Conservation (phyloP, 495 filamentous ascomycete species). For the Emericellopsis terricola region DNA sequence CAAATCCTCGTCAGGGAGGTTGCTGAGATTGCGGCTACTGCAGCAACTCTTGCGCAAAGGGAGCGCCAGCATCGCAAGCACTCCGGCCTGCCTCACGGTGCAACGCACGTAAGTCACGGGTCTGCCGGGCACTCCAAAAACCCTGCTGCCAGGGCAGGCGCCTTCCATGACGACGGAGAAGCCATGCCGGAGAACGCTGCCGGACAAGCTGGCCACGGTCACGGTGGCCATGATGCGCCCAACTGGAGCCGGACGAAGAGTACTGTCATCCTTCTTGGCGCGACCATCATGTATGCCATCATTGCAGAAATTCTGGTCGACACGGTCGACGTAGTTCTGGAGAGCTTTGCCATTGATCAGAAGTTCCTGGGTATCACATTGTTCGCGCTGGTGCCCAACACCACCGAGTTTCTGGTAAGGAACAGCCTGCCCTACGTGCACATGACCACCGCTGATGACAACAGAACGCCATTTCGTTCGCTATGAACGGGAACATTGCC, state of each 20-base stretch:
- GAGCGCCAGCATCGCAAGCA: conserved; percentile 22
- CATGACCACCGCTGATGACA: neutral
- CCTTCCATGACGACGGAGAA: conserved; percentile 23
- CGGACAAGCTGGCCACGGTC: conserved; percentile 6
- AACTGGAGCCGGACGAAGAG: conserved; percentile 93
- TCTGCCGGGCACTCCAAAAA: too few species aligned
- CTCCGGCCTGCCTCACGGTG: conserved; percentile 5
- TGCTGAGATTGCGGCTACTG: conserved; percentile 82
- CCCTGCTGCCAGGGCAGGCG: conserved; percentile 18
- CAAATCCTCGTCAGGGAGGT: conserved; percentile 62
- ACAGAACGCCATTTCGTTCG: conserved; percentile 96
- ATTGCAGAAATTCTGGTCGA: conserved; percentile 95
- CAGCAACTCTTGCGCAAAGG: conserved; percentile 71
- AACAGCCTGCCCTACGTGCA: neutral
- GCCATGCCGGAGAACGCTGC: conserved; percentile 21
- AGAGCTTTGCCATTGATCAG: conserved; percentile 80
- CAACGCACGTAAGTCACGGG: neutral
- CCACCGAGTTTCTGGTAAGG: conserved; percentile 88
- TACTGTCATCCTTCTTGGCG: conserved; percentile 71
- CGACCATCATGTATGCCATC: conserved; percentile 83
- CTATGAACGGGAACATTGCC: conserved; percentile 99
- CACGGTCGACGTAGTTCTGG: conserved; percentile 85
- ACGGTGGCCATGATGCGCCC: conserved; percentile 87
- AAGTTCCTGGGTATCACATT: conserved; percentile 97
- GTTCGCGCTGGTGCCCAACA: conserved; percentile 94